These are phyloP conservation scores for Chalaropsis ovoidea DNA, from an alignment of 2,329 filamentous ascomycete genomes.

Conservation along the genomic window DNA sequence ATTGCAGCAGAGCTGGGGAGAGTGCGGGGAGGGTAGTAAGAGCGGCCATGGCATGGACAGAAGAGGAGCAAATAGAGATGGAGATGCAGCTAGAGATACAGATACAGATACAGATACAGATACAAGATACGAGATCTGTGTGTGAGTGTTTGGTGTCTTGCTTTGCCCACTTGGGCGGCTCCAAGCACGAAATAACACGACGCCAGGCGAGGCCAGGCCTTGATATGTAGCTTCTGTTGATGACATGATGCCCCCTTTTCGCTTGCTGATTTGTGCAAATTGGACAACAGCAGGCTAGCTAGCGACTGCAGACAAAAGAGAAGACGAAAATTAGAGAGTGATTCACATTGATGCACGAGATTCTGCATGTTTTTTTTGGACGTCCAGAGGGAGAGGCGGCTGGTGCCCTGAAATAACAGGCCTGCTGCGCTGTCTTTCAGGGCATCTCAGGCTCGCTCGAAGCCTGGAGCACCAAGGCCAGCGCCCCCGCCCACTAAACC, in stretches of 20 bases:
- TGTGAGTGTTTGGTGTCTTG: too few species aligned
- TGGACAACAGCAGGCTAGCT: not conserved
- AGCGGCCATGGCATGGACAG: not conserved
- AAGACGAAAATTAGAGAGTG: not conserved
- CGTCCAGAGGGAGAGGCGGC: not conserved
- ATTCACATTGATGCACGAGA: too few species aligned
- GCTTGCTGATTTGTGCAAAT: not conserved
- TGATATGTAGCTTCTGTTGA: too few species aligned
- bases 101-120: not conserved
- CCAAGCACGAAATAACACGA: too few species aligned
- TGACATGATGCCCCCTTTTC: not conserved
- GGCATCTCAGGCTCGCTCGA: not conserved
- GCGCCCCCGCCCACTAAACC: not conserved
- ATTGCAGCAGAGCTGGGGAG: not conserved
- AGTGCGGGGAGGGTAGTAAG: not conserved
- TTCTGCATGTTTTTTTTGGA: too few species aligned
- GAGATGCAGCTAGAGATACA: not conserved
- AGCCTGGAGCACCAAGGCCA: not conserved
- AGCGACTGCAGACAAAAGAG: not conserved
- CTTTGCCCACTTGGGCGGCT: too few species aligned
- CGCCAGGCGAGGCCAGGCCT: too few species aligned
- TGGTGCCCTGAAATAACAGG: not conserved
- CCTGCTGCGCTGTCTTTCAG: not conserved
- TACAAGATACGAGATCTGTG: not conserved
- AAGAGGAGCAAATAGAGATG: not conserved